Base-by-base conservation (phyloP, 352 stramenopile species). In the Phytopythium vexans region DNA sequence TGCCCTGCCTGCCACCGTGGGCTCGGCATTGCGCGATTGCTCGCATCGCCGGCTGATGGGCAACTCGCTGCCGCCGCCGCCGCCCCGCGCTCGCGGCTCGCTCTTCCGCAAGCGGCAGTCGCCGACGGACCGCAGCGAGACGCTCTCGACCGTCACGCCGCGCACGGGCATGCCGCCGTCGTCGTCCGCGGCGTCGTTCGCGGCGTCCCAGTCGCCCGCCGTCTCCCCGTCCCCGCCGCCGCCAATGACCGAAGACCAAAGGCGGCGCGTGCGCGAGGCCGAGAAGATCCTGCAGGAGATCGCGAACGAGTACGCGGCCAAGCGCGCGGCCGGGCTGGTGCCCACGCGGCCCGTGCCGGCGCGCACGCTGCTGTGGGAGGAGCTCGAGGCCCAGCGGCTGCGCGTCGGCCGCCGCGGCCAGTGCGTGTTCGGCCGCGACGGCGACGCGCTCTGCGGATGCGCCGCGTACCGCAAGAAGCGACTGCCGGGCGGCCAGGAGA, bases 251-350 rank as follows among this genome's bases (percentile, higher is more conserved):
- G 14, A 6, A 15, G 64, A 77, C 15, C 62, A 68, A 12, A 38
- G 56, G 4, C 60, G 64, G 33, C 76, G 81, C 4, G 71, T 88
- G 8, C 63, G 61, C 1, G 62, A 86, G 54, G 82, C 82, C 21
- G 78, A 93, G 61, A 70, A 76, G 42, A 86, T 91, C 52, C 43
- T 94, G 38, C 60, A 74, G 0, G 79, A 88, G 43, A 82, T 94
- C 41, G 83, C 83, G n/a, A 80, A 87, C 10, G 83, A 94, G 47
- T 94, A 88, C 54, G 76, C 83, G 2, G 83, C 79, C 12, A 94
- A 94, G 56, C 66, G 83, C 39, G 81, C 81, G 2, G 82, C 77
- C 1, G 83, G 83, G 0, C 64, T 94, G 6, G 83, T 94, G 4
- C 83, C 83, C 10, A 83, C 69, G 3, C 77, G 76, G 49, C 83